A percentile compares a stretch with the other conserved stretches of the same genome.
Conservation (phyloP, 495 filamentous ascomycete species). For the Penicillium argentinense region DNA sequence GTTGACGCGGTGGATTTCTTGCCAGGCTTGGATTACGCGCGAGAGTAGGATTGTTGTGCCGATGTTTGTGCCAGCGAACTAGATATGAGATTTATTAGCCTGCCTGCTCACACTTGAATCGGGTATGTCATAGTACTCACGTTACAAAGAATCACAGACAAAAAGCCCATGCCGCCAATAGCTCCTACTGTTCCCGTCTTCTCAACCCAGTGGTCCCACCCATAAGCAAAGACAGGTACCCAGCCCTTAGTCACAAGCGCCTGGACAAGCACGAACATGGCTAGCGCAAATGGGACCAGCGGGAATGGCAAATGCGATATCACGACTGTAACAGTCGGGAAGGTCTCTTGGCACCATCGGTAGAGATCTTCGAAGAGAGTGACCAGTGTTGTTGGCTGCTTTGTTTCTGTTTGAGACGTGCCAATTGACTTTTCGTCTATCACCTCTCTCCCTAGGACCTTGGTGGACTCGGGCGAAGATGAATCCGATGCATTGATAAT, state of each 20-base stretch:
- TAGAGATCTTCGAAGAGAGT: constrained; percentile 42
- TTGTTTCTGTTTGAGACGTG: not conserved
- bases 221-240: constrained; percentile 65
- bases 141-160: constrained; percentile 67
- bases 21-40: constrained; percentile 64
- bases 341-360: constrained; percentile 61
- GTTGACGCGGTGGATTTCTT: constrained; percentile 48
- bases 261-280: constrained; percentile 70
- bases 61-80: constrained; percentile 72
- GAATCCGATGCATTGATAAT: not conserved
- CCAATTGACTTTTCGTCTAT: constrained; percentile 15
- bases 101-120: no score
- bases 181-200: constrained; percentile 63
- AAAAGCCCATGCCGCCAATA: constrained; percentile 65
- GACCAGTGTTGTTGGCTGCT: constrained; percentile 40
- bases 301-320: constrained; percentile 59
- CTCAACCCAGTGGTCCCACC: constrained; percentile 66
- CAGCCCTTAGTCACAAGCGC: constrained; percentile 66
- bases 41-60: constrained; percentile 67
- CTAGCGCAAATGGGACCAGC: constrained; percentile 62
- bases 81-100: constrained; percentile 2
- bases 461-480: constrained; percentile 11
- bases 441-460: not conserved
- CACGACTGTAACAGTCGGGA: constrained; percentile 63
- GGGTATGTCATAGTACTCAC: constrained; percentile 40